Conservation (phyloP, 2,329 filamentous ascomycete species). For the Monosporascus cannonballus region DNA sequence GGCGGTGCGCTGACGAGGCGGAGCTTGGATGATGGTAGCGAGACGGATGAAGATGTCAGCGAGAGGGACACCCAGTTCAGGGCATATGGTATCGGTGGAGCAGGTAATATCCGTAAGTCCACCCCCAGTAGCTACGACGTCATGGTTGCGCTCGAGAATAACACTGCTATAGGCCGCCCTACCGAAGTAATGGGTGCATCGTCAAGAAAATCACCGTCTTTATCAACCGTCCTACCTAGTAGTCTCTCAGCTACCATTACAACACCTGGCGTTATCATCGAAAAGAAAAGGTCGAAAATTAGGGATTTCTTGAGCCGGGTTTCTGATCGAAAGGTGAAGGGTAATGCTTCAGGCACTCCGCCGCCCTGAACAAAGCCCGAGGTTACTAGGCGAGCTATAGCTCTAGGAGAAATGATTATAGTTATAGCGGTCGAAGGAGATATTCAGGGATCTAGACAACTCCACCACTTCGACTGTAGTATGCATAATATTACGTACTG, state of each 20-base stretch:
- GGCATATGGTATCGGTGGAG: slow-evolving; percentile 34
- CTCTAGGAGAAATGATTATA: too few relatives aligned
- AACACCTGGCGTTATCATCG: neutral
- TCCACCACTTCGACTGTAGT: too few relatives aligned
- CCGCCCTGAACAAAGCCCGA: too few relatives aligned
- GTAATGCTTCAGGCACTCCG: neutral
- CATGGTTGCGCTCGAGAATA: neutral
- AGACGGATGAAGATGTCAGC: slow-evolving; percentile 16
- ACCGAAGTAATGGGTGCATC: slow-evolving; percentile 23
- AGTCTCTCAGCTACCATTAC: slow-evolving; percentile 1
- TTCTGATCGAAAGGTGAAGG: slow-evolving; percentile 9
- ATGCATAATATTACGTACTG: too few relatives aligned
- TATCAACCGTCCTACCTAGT: slow-evolving; percentile 9
- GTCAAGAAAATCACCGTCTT: slow-evolving; percentile 5
- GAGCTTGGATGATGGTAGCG: slow-evolving; percentile 13
- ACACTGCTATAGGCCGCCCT: slow-evolving; percentile 14
- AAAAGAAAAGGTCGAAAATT: slow-evolving; percentile 8
- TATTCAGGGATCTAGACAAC: too few relatives aligned
- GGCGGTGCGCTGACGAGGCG: neutral
- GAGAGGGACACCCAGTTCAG: slow-evolving; percentile 27
- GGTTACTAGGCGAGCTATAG: too few relatives aligned
- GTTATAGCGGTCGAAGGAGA: too few relatives aligned
- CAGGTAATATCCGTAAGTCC: slow-evolving; percentile 33
- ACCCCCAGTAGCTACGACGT: too few relatives aligned
- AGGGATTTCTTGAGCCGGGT: slow-evolving; percentile 8